Conservation (phyloP, 208 protist species). For the Crithidia expoeki region DNA sequence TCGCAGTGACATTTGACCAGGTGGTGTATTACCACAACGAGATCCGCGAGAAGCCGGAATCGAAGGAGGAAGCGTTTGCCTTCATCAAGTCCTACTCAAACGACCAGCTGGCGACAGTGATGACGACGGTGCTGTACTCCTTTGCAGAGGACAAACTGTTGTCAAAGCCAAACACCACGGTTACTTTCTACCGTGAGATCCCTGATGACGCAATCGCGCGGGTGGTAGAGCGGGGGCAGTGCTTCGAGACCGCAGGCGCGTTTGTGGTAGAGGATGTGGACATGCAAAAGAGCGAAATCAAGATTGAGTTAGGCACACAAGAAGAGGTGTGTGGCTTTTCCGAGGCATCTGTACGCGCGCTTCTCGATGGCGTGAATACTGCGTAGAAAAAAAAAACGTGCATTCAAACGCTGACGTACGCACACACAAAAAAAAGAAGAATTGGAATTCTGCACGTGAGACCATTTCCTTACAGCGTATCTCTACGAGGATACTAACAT, state of each 20-base stretch:
- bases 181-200: slow-evolving; percentile 66
- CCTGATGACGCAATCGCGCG: slow-evolving; percentile 50
- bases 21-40: slow-evolving; percentile 77
- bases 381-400: not conserved
- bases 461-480: too few relatives aligned
- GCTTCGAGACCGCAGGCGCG: slow-evolving; percentile 61
- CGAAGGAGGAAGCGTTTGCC: slow-evolving; percentile 37
- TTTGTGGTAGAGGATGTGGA: slow-evolving; percentile 85
- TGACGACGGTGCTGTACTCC: slow-evolving; percentile 57
- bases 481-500: too few relatives aligned
- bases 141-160: slow-evolving; percentile 37
- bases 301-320: slow-evolving; percentile 53
- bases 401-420: too few relatives aligned
- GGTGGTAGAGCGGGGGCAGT: slow-evolving; percentile 54
- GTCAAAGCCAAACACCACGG: slow-evolving; percentile 51
- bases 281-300: slow-evolving; percentile 45
- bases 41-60: slow-evolving; percentile 84
- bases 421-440: too few relatives aligned
- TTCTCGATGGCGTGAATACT: slow-evolving; percentile 24
- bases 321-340: slow-evolving; percentile 68
- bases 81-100: slow-evolving; percentile 77
- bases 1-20: slow-evolving; percentile 87
- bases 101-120: slow-evolving; percentile 63
- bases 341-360: slow-evolving; percentile 25
- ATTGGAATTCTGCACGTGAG: too few relatives aligned